Percentiles rank a stretch among this genome's conserved stretches.
Evolutionary conservation across 352 stramenopile species (phyloP).

Genomic region (Elongisporangium undulatum): DNA sequence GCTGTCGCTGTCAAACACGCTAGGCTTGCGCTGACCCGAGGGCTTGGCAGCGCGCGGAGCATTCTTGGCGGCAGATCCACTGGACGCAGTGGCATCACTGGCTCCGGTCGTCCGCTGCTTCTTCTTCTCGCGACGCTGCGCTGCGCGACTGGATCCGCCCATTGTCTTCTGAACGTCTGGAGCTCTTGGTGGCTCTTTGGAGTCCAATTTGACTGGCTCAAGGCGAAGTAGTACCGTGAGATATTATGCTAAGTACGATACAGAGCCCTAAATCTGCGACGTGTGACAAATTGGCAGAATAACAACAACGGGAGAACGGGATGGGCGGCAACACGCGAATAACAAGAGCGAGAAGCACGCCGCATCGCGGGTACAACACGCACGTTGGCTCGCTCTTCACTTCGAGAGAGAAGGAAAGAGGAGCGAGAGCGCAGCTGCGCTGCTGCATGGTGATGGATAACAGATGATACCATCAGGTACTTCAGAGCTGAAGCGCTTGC

Average conservation of each 20-base stretch:
- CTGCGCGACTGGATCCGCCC: conserved; percentile 32
- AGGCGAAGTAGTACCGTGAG: neutral
- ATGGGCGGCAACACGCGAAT: neutral
- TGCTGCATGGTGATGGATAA: neutral
- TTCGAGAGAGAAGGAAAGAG: neutral
- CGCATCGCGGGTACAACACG: neutral
- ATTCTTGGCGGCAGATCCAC: neutral
- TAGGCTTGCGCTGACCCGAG: neutral
- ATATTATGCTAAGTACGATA: neutral
- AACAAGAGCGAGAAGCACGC: neutral
- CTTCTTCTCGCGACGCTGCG: conserved; percentile 41
- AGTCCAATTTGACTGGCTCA: neutral
- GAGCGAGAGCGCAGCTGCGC: neutral
- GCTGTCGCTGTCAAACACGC: conserved; percentile 26
- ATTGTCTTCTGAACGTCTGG: conserved; percentile 9
- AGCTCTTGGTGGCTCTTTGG: neutral
- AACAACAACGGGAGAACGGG: neutral
- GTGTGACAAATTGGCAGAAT: neutral
- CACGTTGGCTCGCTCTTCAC: neutral
- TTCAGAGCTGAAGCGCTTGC: too few species aligned
- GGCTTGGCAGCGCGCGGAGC: neutral
- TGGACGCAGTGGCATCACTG: neutral
- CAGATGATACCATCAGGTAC: neutral
- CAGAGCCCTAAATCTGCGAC: neutral
- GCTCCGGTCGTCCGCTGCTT: conserved; percentile 11